phyloP scores from a whole-genome alignment of 805 yeast species.

The Cyberlindnera subsufficiens region DNA sequence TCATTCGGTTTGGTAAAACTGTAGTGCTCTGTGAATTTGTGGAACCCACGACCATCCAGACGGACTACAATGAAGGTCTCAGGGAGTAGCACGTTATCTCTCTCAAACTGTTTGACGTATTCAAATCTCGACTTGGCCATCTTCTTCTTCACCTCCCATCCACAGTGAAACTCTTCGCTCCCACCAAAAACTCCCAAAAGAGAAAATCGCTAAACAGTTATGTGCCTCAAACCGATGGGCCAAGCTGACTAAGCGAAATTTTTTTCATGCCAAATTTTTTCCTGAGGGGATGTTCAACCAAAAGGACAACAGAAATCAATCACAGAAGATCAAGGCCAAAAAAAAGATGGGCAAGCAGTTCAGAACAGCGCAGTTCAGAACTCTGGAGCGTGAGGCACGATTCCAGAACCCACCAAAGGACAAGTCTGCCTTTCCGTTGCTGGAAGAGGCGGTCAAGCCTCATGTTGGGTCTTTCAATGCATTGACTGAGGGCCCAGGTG shows the following conservation, averaged over 20 bases:
- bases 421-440: constrained; percentile 71
- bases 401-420: constrained; percentile 89
- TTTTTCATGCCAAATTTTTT: no score
- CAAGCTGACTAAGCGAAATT: no score
- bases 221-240: constrained; percentile 1
- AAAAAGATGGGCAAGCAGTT: constrained; percentile 18
- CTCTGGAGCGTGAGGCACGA: constrained; percentile 82
- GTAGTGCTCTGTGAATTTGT: constrained; percentile 70
- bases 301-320: not conserved
- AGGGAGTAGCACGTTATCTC: constrained; percentile 65
- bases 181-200: not conserved
- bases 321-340: not conserved
- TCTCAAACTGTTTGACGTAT: constrained; percentile 79
- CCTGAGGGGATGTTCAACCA: not conserved
- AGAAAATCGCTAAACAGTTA: not conserved
- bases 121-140: constrained; percentile 89
- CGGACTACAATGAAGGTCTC: constrained; percentile 79
- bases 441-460: constrained; percentile 87
- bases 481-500: constrained; percentile 79
- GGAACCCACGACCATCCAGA: constrained; percentile 93
- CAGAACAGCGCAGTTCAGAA: constrained; percentile 44
- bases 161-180: no score
- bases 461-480: constrained; percentile 97
- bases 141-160: no score
- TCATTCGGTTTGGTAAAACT: constrained; percentile 88